Base-by-base conservation (phyloP, 129 eudicot species). In the Artemisia argyi region DNA sequence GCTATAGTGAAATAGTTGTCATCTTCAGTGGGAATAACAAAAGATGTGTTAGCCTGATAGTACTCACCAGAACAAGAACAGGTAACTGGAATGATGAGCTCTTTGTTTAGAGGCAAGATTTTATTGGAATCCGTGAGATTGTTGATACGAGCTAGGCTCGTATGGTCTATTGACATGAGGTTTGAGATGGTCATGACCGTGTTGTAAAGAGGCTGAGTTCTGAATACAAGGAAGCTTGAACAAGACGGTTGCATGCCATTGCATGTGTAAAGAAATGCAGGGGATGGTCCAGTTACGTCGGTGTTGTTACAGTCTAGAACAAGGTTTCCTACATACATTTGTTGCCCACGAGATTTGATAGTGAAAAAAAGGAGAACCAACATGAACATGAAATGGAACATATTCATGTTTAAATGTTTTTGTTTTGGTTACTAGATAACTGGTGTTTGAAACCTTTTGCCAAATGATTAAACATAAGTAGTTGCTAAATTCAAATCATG, bases 1-100 rank as follows among this genome's bases (percentile, higher is more conserved):
- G 96, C 88, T 1, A 87, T 83, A 9, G 79, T 84, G 66, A 72
- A 87, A 49, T 83, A 90, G 10, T 74, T 84, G 11, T 82, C 87
- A 2, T 24, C 14, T 0, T 0, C 26, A 52, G 61, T 66, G 4
- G 28, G 75, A 46, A 70, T 50, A 51, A 71, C 83, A 26, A 85
- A 88, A 68, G 91, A 78, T 24, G 91, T 78, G 71, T 85, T 81
- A 32, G 91, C 88, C 20, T 88, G 88, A 74, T 88, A 87, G 78
- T 90, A 90, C 67, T 78, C 65, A 64, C 91, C 88, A 7, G 76
- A 79, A 83, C 96, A 85, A 6, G 93, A 85, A 78, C 96, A 90
- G 14, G 86, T 73, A 10, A 83, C 89, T 0, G 96, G 96, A 44
- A 87, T 75, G 54, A 87, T 82, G 49, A 90, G 76, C 58, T 84